Evolutionary conservation across 2,329 filamentous ascomycete genomes (phyloP), one percentile per base, ranked within the genome.

Genomic region (Colletotrichum sp.): DNA sequence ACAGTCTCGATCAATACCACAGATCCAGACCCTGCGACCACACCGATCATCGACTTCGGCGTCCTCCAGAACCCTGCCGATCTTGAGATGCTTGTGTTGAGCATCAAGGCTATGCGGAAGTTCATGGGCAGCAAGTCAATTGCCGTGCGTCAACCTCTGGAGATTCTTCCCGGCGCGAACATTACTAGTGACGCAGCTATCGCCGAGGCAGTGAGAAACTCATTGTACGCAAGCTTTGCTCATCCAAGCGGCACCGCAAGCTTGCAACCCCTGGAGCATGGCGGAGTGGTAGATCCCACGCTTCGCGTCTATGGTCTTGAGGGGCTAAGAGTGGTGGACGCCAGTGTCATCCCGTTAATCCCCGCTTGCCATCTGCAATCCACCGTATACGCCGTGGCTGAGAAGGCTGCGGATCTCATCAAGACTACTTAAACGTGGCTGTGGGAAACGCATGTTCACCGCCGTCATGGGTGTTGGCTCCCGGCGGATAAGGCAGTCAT

Each of bases 211-310:
- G 21, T 76, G 4, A 56, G 56, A 4, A 18, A 77, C 43, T 32
- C 56, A 1, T 13, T 76, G 1, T 65, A 30, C 30, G 58, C 70
- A 2, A 70, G 64, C 18, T 70, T 76, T 24, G 28, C 71, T 16
- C 89, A 91, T 78, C 85, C 87, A 0, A 80, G 84, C 4, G 88
- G 90, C 4, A 90, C 87, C 21, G 84, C 85, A 56, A 84, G 86
- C 18, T 88, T 90, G 87, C 81, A 87, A 75, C 87, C 87, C 3
- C 78, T 82, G 32, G 84, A 85, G 34, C 80, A 83, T 7, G 82
- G 79, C 3, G 84, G 84, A 3, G 82, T 83, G 1, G 82, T 84
- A 7, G 81, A 83, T 28, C 75, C 79, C 13, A 65, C 78, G 7
- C 78, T 84, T 2, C 74, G 79, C 2, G 82, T 84, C 2, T 81